These are phyloP conservation scores for Selenicereus undatus DNA, from an alignment of 148 eudicot genomes.

Conservation along the genomic window DNA sequence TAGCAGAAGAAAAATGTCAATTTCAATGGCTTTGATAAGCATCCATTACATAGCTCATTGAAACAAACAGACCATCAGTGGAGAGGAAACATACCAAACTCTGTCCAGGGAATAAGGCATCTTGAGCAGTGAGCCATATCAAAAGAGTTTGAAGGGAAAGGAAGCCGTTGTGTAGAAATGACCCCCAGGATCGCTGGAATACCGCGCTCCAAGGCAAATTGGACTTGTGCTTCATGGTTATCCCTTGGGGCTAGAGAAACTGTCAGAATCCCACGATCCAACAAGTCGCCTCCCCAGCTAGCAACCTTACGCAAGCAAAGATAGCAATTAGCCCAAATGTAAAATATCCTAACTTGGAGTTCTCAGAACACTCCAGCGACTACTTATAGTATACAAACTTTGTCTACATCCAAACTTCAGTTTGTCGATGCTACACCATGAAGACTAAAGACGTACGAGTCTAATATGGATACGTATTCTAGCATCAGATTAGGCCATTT, in stretches of 20 bases:
- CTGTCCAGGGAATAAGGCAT: constrained; percentile 94
- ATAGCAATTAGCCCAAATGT: constrained; percentile 8
- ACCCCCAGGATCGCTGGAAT: constrained; percentile 84
- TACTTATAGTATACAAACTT: too few species aligned
- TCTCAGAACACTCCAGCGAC: background rate
- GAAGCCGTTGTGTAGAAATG: constrained; percentile 81
- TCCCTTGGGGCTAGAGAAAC: constrained; percentile 93
- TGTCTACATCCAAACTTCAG: too few species aligned
- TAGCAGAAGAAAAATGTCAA: background rate
- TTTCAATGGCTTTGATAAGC: constrained; percentile 1
- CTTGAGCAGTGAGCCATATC: constrained; percentile 99
- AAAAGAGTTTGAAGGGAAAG: constrained; percentile 87
- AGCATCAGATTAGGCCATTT: too few species aligned
- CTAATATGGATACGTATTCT: too few species aligned
- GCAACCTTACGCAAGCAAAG: constrained; percentile 54
- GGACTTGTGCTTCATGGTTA: constrained; percentile 94
- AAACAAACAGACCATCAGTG: background rate
- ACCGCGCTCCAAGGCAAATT: constrained; percentile 91
- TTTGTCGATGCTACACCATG: too few species aligned
- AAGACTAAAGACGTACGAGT: too few species aligned
- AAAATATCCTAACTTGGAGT: background rate
- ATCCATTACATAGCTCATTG: background rate
- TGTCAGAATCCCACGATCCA: constrained; percentile 75
- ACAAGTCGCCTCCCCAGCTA: constrained; percentile 92
- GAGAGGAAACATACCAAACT: constrained; percentile 52